Base-by-base conservation (phyloP, 169 alveolate species). In the Theileria luwenshuni region DNA sequence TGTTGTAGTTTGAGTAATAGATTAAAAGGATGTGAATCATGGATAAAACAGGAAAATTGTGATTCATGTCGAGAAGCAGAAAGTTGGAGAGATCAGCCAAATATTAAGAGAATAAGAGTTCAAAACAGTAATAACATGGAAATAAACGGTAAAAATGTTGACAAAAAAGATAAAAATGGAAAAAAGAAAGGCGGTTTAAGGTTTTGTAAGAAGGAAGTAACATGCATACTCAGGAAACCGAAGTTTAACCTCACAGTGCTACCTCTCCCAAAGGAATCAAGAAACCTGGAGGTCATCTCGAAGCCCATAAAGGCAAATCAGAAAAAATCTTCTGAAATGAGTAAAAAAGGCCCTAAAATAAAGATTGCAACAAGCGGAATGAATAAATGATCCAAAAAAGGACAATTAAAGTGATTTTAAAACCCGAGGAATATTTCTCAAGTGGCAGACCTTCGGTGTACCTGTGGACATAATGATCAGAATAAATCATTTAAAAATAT, bases 281-380 rank as follows among this genome's bases (percentile, higher is more conserved):
- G 41, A 0, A 56, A 60, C 42, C 27, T 51, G 7, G 87, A 79
- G 64, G 63, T 79, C 38, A 79, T 79, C 12, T 76, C 68, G 2
- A 77, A 77, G 51, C 56, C 41, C 17, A 33, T 48, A 19, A 49
- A 19, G 27, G 71, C 79, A 3, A 27, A 12, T 7, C n/a, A 25
- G 19, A 56, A 25, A n/a, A 56, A 21, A 56, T 21, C 65, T 27
- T 15, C 27, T 19, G 17, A 56, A 21, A 56, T 23, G 10, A 38
- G 21, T 12, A 32, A 51, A 49, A 59, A 12, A 30, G 17, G 32
- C 3, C 69, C 83, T 17, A 64, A 45, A 49, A 1, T 79, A 17
- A 71, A 45, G 32, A 35, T 79, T 12, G 67, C 87, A 17, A 42
- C 59, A 45, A n/a, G 41, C 0, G 28, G 61, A 51, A 51, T 51